Evolutionary conservation across 2,329 filamentous ascomycete genomes (phyloP).

Genomic region (Trichoderma oligosporum): DNA sequence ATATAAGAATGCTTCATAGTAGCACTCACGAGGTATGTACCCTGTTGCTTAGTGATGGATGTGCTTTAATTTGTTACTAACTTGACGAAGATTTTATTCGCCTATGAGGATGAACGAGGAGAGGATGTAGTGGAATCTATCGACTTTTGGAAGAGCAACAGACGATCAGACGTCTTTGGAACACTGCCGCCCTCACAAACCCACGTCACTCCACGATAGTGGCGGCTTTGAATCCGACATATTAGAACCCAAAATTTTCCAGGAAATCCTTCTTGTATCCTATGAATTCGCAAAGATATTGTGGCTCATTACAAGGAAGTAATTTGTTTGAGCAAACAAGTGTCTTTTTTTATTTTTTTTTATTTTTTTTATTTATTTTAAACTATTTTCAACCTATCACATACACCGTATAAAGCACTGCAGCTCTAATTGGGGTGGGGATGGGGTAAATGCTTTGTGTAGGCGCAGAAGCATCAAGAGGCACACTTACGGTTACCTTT

Average conservation of each 20-base stretch:
- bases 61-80: neutral
- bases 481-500: neutral
- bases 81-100: constrained; percentile 77
- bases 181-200: constrained; percentile 10
- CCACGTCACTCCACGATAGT: constrained; percentile 18
- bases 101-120: constrained; percentile 92
- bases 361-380: no score
- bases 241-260: constrained; percentile 20
- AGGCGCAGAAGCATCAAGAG: constrained; percentile 18
- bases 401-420: constrained; percentile 12
- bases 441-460: constrained; percentile 12
- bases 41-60: neutral
- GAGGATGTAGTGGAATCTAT: constrained; percentile 91
- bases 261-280: constrained; percentile 30
- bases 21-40: constrained; percentile 85
- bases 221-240: constrained; percentile 4
- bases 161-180: constrained; percentile 43
- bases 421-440: neutral
- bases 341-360: neutral
- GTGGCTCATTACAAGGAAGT: constrained; percentile 20
- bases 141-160: constrained; percentile 85
- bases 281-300: constrained; percentile 22
- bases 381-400: constrained; percentile 20
- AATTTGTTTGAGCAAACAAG: constrained; percentile 23
- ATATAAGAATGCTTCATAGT: constrained; percentile 95